phyloP scores from a whole-genome alignment of 1,284 basidiomycete genomes.

The Marasmius tenuissimus region DNA sequence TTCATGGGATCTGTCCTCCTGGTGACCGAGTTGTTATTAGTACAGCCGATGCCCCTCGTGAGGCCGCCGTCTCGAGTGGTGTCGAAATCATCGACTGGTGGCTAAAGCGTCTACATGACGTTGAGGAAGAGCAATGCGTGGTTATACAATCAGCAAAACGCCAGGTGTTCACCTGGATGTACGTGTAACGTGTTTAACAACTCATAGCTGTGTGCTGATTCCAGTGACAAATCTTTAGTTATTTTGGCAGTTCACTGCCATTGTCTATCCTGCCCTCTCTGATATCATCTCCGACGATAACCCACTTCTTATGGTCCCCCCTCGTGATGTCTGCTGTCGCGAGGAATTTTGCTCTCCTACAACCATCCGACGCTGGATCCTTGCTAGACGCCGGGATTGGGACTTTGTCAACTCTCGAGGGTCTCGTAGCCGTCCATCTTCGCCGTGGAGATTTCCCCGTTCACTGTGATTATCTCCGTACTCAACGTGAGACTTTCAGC shows the following conservation, averaged over 20 bases:
- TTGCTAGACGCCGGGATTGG: constrained; percentile 19
- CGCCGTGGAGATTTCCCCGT: constrained; percentile 65
- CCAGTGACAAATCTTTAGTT: constrained; percentile 34
- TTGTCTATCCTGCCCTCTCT: constrained; percentile 49
- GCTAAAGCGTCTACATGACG: constrained; percentile 37
- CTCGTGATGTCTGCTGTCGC: constrained; percentile 53
- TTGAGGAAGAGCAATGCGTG: constrained; percentile 43
- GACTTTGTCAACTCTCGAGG: constrained; percentile 32
- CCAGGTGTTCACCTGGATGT: constrained; percentile 51
- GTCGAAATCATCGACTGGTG: constrained; percentile 48
- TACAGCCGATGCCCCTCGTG: constrained; percentile 38
- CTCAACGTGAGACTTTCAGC: constrained; percentile 50
- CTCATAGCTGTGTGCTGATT: too few species aligned
- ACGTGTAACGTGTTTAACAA: neutral
- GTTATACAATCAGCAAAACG: constrained; percentile 39
- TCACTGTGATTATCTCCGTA: constrained; percentile 58
- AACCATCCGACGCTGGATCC: constrained; percentile 26
- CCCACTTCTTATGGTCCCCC: constrained; percentile 57
- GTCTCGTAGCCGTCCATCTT: constrained; percentile 64
- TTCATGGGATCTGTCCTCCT: constrained; percentile 36
- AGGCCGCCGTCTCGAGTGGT: constrained; percentile 29
- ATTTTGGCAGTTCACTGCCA: constrained; percentile 50
- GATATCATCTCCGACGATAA: constrained; percentile 44
- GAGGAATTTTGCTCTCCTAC: constrained; percentile 50
- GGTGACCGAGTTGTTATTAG: constrained; percentile 35